Evolutionary conservation across 352 stramenopile species (phyloP).

Genomic region (Phytophthora multivora): DNA sequence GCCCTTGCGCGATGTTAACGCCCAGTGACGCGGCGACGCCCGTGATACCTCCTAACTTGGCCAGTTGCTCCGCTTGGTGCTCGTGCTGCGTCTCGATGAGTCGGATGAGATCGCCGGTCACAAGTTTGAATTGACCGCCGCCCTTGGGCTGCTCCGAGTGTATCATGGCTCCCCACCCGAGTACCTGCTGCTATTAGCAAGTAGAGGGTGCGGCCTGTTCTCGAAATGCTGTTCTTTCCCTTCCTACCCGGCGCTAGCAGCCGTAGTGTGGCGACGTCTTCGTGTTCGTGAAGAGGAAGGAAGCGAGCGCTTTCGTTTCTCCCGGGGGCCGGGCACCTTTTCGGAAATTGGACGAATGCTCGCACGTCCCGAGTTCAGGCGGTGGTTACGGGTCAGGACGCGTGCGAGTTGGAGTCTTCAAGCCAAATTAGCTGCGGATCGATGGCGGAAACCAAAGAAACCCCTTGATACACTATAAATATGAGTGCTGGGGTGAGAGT

Average conservation of each 20-base stretch:
- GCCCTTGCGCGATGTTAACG: conserved; percentile 51
- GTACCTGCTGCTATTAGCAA: conserved; percentile 9
- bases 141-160: conserved; percentile 35
- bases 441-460: conserved; percentile 7
- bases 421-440: not conserved
- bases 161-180: conserved; percentile 32
- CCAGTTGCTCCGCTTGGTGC: conserved; percentile 56
- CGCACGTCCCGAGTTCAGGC: conserved; percentile 13
- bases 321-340: conserved; percentile 26
- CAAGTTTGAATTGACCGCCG: conserved; percentile 48
- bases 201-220: conserved; percentile 8
- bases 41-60: conserved; percentile 55
- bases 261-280: not conserved
- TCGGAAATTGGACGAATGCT: conserved; percentile 27
- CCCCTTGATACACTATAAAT: conserved; percentile 14
- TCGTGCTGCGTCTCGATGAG: conserved; percentile 78
- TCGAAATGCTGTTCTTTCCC: conserved; percentile 2
- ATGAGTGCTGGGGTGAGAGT: not conserved
- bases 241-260: not conserved
- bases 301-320: conserved; percentile 22
- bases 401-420: not conserved
- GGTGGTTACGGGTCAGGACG: conserved; percentile 31
- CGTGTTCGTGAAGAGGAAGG: conserved; percentile 10
- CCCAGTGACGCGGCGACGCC: conserved; percentile 53
- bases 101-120: conserved; percentile 60